Percentiles rank a stretch among this genome's conserved stretches.
These are phyloP conservation scores for Zea luxurians DNA, from an alignment of 176 grass and related monocot species.

Conservation along the genomic window DNA sequence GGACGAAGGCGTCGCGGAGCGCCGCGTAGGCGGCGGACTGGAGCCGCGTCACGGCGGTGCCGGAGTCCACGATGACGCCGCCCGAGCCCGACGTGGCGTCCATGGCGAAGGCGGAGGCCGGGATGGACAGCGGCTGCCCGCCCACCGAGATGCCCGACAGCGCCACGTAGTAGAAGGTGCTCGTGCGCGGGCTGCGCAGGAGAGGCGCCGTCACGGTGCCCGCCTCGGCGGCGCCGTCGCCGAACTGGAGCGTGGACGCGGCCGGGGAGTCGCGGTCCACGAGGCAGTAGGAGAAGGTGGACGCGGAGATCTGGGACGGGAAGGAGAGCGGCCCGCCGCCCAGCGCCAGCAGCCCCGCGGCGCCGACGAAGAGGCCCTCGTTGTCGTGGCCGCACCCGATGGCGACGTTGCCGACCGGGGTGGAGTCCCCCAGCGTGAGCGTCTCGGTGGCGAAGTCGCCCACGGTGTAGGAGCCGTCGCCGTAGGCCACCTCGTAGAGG, in stretches of 20 bases:
- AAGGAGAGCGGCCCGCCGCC: constrained; percentile 79
- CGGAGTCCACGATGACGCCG: constrained; percentile 95
- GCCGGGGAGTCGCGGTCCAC: constrained; percentile 89
- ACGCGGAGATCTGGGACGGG: constrained; percentile 82
- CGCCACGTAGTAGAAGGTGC: constrained; percentile 87
- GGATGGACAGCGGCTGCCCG: constrained; percentile 57
- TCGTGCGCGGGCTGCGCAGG: constrained; percentile 47
- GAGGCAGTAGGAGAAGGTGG: constrained; percentile 91
- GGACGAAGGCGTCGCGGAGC: constrained; percentile 62
- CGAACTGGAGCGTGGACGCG: constrained; percentile 77
- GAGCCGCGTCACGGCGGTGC: constrained; percentile 69
- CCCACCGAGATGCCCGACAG: constrained; percentile 67
- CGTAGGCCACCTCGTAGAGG: constrained; percentile 86
- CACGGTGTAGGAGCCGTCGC: constrained; percentile 95
- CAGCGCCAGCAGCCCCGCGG: constrained; percentile 68
- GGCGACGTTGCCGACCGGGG: constrained; percentile 51
- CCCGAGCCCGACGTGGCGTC: constrained; percentile 49
- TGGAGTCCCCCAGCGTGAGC: constrained; percentile 62
- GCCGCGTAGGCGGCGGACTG: constrained; percentile 48
- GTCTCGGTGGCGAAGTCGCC: constrained; percentile 88
- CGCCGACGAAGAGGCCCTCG: constrained; percentile 87
- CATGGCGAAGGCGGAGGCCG: constrained; percentile 59
- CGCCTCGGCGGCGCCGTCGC: background rate
- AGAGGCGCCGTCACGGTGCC: constrained; percentile 58
- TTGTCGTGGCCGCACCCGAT: constrained; percentile 97